Conservation (phyloP, 345 rosid species). For the Arabidopsis thaliana region DNA sequence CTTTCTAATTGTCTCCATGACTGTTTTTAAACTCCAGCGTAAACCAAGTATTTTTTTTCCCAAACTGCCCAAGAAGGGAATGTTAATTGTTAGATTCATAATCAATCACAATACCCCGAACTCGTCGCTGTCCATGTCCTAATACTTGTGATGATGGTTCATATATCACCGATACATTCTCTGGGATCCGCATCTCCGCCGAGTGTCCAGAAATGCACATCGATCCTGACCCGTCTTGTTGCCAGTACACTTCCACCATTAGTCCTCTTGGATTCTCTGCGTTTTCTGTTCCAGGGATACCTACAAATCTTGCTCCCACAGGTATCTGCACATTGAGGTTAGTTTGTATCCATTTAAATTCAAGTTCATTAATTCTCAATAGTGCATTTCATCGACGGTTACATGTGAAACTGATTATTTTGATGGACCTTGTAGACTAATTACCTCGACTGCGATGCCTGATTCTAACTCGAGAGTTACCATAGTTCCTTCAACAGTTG, state of each 20-base stretch:
- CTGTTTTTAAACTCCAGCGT: not conserved
- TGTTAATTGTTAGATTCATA: constrained; percentile 33
- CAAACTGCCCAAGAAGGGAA: not conserved
- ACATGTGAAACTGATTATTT: not conserved
- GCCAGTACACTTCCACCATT: constrained; percentile 94
- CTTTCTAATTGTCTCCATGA: not conserved
- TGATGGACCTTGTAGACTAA: not conserved
- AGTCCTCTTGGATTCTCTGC: constrained; percentile 64
- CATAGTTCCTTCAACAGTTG: constrained; percentile 72
- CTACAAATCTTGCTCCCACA: constrained; percentile 75
- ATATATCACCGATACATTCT: constrained; percentile 31
- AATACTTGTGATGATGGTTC: constrained; percentile 42
- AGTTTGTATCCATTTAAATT: not conserved
- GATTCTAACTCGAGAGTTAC: constrained; percentile 68
- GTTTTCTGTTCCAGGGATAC: constrained; percentile 76
- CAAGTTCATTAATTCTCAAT: not conserved
- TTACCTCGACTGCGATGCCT: constrained; percentile 68
- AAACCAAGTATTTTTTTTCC: not conserved
- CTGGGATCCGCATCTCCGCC: constrained; percentile 45
- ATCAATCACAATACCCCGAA: constrained; percentile 45
- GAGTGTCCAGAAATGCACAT: constrained; percentile 87
- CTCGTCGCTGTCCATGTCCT: constrained; percentile 39
- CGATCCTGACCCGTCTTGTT: constrained; percentile 77
- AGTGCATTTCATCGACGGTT: not conserved
- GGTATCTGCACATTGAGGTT: constrained; percentile 61